A percentile compares a stretch with the other conserved stretches of the same genome.
These are phyloP conservation scores for Holtermannia corniformis DNA, from an alignment of 768 basidiomycete species.

Conservation along the genomic window DNA sequence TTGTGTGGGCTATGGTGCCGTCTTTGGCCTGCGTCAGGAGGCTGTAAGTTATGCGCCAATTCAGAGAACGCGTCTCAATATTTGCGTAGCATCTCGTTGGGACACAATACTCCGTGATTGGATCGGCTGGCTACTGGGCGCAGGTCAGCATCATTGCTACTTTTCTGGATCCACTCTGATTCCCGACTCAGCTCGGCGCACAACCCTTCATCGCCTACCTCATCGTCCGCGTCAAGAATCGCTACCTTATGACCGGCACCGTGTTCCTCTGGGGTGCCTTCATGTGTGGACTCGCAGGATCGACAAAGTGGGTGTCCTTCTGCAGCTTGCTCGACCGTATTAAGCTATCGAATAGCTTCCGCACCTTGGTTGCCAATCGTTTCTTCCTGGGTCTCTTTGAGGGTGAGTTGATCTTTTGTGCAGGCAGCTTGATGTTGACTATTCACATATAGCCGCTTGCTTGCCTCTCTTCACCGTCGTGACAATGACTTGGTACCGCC, in stretches of 20 bases:
- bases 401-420: not conserved
- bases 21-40: not conserved
- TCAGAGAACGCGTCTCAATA: too few species aligned
- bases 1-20: not conserved
- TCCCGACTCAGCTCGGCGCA: not conserved
- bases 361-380: conserved; percentile 18
- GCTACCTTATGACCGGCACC: conserved; percentile 19
- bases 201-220: not conserved
- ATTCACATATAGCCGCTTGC: conserved; percentile 35
- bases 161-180: too few species aligned
- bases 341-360: conserved; percentile 11
- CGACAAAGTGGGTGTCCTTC: conserved; percentile 9
- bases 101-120: conserved; percentile 10
- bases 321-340: conserved; percentile 33
- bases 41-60: not conserved
- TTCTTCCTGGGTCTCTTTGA: conserved; percentile 26
- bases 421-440: not conserved
- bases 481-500: conserved; percentile 46
- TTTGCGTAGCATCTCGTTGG: not conserved
- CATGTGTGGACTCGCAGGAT: conserved; percentile 8
- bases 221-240: conserved; percentile 40
- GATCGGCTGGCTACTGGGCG: conserved; percentile 21
- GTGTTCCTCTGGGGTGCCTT: conserved; percentile 18
- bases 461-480: conserved; percentile 49
- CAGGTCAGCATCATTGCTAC: too few species aligned